Evolutionary conservation across 495 filamentous ascomycete genomes (phyloP).

Genomic region (Penicillium coffeae): DNA sequence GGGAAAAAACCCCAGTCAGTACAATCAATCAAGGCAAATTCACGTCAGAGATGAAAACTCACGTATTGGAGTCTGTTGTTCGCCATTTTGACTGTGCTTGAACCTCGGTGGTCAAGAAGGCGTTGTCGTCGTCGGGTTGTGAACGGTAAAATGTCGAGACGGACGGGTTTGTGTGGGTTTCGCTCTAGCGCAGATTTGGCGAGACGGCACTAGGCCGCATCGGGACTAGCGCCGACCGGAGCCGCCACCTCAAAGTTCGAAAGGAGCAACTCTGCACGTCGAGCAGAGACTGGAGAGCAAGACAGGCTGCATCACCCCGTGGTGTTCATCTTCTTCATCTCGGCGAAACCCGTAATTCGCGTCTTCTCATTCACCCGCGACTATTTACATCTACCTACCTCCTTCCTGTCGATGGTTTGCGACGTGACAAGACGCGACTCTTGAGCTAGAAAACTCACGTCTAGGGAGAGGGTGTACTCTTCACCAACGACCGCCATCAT

Average conservation of each 20-base stretch:
- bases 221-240: constrained; percentile 24
- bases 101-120: constrained; percentile 47
- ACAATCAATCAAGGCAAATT: constrained; percentile 5
- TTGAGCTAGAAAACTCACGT: constrained; percentile 24
- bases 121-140: constrained; percentile 53
- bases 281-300: constrained; percentile 53
- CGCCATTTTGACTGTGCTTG: constrained; percentile 58
- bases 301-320: constrained; percentile 7
- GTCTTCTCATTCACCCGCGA: not conserved
- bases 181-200: constrained; percentile 49
- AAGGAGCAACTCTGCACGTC: constrained; percentile 32
- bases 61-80: constrained; percentile 74
- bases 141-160: constrained; percentile 41
- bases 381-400: not conserved
- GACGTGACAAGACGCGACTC: constrained; percentile 44
- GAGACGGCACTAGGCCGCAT: constrained; percentile 38
- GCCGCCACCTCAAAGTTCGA: constrained; percentile 39
- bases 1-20: constrained; percentile 19
- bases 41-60: constrained; percentile 32
- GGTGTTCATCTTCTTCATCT: constrained; percentile 22
- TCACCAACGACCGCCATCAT: constrained; percentile 50
- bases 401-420: constrained; percentile 22
- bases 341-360: constrained; percentile 2
- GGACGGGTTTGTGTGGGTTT: constrained; percentile 52
- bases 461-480: constrained; percentile 27